Evolutionary conservation across 1,284 basidiomycete species (phyloP).

Genomic region (Ceratobasidium sp.): DNA sequence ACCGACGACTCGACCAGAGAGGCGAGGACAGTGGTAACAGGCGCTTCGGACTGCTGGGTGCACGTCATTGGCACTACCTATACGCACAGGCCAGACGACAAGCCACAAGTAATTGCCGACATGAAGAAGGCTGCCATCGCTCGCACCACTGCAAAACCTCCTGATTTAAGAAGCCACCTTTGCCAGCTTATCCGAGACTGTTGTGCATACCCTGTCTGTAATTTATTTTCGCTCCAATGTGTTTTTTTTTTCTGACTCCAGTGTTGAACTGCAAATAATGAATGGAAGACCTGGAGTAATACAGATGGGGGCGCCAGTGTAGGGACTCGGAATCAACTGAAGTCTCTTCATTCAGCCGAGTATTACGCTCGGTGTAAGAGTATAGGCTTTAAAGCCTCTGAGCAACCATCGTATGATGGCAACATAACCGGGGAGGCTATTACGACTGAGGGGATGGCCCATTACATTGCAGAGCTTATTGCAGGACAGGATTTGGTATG

Average conservation of each 20-base stretch:
- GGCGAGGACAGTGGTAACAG: too few relatives aligned
- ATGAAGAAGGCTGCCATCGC: background rate
- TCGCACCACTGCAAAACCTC: background rate
- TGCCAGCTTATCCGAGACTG: background rate
- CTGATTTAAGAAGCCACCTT: background rate
- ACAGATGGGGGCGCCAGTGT: background rate
- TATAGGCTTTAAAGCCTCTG: too few relatives aligned
- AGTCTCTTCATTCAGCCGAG: background rate
- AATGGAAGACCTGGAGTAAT: constrained; percentile 13
- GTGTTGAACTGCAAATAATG: background rate
- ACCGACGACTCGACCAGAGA: too few relatives aligned
- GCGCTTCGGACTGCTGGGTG: background rate
- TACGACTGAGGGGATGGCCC: constrained; percentile 6
- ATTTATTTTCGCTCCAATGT: background rate
- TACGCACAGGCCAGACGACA: background rate
- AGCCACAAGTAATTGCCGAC: background rate
- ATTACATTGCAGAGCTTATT: constrained; percentile 16
- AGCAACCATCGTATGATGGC: background rate
- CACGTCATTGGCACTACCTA: constrained; percentile 4
- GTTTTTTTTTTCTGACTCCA: background rate
- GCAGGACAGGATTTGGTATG: constrained; percentile 19
- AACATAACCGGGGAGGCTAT: background rate
- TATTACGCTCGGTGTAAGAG: background rate
- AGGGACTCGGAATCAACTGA: background rate
- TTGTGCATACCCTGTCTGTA: constrained; percentile 7